phyloP scores from a whole-genome alignment of 805 yeast genomes.

The Wilhelminamyces savonicus region DNA sequence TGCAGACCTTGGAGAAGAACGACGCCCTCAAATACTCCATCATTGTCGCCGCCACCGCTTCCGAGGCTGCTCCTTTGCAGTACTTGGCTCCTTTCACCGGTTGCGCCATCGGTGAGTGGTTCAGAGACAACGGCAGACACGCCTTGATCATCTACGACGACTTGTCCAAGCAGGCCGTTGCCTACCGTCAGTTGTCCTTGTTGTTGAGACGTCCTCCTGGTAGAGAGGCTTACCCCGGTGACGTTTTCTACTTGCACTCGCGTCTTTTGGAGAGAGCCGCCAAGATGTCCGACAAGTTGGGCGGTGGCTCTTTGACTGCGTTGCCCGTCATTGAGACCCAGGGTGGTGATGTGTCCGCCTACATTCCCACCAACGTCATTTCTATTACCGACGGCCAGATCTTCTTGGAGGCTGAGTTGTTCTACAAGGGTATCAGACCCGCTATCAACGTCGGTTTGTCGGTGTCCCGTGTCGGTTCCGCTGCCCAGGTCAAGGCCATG shows the following conservation, averaged over 20 bases:
- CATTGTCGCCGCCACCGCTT: conserved; percentile 99
- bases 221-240: conserved; percentile 97
- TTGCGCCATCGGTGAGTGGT: conserved; percentile 99
- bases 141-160: conserved; percentile 96
- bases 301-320: conserved; percentile 94
- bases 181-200: conserved; percentile 98
- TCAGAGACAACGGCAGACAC: conserved; percentile 99
- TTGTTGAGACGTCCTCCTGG: conserved; percentile 97
- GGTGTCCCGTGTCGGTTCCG: conserved; percentile 99
- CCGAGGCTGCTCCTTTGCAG: conserved; percentile 99
- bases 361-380: conserved; percentile 96
- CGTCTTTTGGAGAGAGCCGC: conserved; percentile 97
- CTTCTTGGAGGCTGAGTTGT: conserved; percentile 98
- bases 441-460: conserved; percentile 99
- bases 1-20: conserved; percentile 96
- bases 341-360: conserved; percentile 99
- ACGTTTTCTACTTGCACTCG: conserved; percentile 92
- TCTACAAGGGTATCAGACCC: conserved; percentile 99
- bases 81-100: conserved; percentile 99
- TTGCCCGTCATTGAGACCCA: conserved; percentile 96
- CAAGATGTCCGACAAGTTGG: conserved; percentile 83
- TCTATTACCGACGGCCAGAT: conserved; percentile 97
- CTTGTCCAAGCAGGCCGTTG: conserved; percentile 99
- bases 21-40: conserved; percentile 97
- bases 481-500: conserved; percentile 99